These are phyloP conservation scores for Colletotrichum agaves DNA, from an alignment of 2,329 filamentous ascomycete genomes.

Conservation along the genomic window DNA sequence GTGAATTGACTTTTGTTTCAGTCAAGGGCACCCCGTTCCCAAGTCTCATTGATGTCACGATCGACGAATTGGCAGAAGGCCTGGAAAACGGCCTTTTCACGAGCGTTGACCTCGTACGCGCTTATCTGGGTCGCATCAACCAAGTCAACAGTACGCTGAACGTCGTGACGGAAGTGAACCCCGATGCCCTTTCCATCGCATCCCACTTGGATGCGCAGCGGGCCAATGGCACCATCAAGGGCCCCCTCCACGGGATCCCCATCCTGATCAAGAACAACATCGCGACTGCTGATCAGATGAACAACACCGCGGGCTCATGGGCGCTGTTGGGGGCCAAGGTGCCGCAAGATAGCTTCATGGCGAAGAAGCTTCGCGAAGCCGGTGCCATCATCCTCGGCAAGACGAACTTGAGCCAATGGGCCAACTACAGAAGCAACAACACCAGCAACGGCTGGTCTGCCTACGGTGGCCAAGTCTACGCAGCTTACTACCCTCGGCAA, in stretches of 20 bases:
- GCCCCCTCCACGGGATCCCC: slow-evolving; percentile 70
- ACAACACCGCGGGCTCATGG: slow-evolving; percentile 69
- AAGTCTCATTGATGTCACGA: slow-evolving; percentile 46
- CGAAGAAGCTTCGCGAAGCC: slow-evolving; percentile 65
- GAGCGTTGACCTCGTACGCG: slow-evolving; percentile 49
- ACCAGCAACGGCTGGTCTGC: slow-evolving; percentile 72
- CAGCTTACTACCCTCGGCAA: slow-evolving; percentile 68
- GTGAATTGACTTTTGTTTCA: not conserved
- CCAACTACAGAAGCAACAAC: slow-evolving; percentile 67
- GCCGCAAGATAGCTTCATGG: slow-evolving; percentile 66
- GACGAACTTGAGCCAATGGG: slow-evolving; percentile 71
- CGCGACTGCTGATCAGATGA: slow-evolving; percentile 68
- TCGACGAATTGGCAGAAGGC: slow-evolving; percentile 47
- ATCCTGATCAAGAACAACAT: slow-evolving; percentile 75
- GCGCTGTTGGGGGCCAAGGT: slow-evolving; percentile 66
- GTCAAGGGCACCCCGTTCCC: slow-evolving; percentile 42
- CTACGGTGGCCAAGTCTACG: slow-evolving; percentile 69
- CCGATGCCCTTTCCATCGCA: slow-evolving; percentile 48
- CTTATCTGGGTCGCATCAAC: slow-evolving; percentile 43
- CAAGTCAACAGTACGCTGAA: slow-evolving; percentile 43
- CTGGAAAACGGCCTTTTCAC: slow-evolving; percentile 48
- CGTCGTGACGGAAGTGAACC: slow-evolving; percentile 50
- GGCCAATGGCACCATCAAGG: slow-evolving; percentile 41
- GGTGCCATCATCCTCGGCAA: slow-evolving; percentile 74
- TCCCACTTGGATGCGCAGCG: slow-evolving; percentile 46